Base-by-base conservation (phyloP, 257 asterid species). In the Craterostigma plantagineum region DNA sequence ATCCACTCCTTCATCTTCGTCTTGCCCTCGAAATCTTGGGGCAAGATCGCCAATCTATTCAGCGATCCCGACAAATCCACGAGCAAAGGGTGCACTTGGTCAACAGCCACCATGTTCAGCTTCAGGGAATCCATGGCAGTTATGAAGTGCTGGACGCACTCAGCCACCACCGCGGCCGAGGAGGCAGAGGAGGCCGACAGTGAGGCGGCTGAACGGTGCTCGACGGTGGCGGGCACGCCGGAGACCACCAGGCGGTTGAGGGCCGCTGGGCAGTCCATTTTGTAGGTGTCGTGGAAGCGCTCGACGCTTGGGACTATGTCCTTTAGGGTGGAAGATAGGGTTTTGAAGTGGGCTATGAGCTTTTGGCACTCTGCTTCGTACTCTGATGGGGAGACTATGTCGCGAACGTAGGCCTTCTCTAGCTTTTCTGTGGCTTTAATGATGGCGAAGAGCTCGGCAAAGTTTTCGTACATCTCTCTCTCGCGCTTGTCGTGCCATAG, bases 401-500 rank as follows among this genome's bases (percentile, higher is more conserved):
- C 95, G 0, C 93, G 93, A 3, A 82, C 82, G 42, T 79, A 87
- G 9, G 95, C 86, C 62, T 72, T 82, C 62, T 87, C 95, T 0
- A 87, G 92, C 78, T 85, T 81, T 69, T 87, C 93, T 0, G 93
- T 82, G 1, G 91, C 95, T 58, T 87, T 87, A 23, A 87, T 71
- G 7, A 87, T 87, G 0, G 95, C 95, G 42, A 82, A 82, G 37
- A 87, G 81, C 66, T 82, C 98, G 0, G 92, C 80, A 35, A 87
- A 87, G 48, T 82, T 82, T 0, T 76, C 98, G 35, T 87, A 76
- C 95, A 87, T 70, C 68, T 82, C 98, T 51, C 98, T 71, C 63
- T 79, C 95, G 35, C 93, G 93, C 79, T 87, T 82, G 74, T 87
- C 93, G 43, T 79, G 76, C 98, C 98, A 83, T 45, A 90, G 81